phyloP scores from a whole-genome alignment of 2,329 filamentous ascomycete species.

The Zalaria sp. region DNA sequence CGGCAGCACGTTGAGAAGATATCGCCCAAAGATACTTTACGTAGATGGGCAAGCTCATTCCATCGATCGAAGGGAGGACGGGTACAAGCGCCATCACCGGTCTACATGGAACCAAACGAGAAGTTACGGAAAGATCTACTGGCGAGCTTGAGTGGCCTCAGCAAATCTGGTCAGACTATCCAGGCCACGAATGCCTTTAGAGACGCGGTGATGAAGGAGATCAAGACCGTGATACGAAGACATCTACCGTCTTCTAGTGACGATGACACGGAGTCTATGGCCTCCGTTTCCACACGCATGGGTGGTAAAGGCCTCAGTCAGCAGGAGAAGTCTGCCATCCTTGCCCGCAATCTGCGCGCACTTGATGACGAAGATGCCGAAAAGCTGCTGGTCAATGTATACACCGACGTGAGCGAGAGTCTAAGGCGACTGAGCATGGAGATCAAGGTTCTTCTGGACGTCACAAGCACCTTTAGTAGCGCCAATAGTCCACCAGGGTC shows the following conservation, averaged over 20 bases:
- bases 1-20: constrained; percentile 66
- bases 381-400: constrained; percentile 65
- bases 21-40: constrained; percentile 57
- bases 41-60: constrained; percentile 70
- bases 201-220: constrained; percentile 70
- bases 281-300: constrained; percentile 49
- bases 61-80: constrained; percentile 55
- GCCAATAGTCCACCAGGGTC: constrained; percentile 13
- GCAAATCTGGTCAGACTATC: constrained; percentile 64
- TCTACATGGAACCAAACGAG: constrained; percentile 63
- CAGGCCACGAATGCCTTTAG: constrained; percentile 74
- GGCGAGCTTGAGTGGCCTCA: constrained; percentile 62
- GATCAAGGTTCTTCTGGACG: constrained; percentile 87
- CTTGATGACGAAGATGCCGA: constrained; percentile 77
- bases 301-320: constrained; percentile 56
- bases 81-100: constrained; percentile 52
- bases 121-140: constrained; percentile 57
- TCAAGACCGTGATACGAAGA: constrained; percentile 69
- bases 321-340: constrained; percentile 77
- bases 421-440: constrained; percentile 75
- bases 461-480: constrained; percentile 59
- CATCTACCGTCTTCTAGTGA: constrained; percentile 87
- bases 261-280: constrained; percentile 66
- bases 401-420: constrained; percentile 77
- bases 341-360: constrained; percentile 76